A percentile compares a stretch with the other conserved stretches of the same genome.
These are phyloP conservation scores for Sporothrix mexicana DNA, from an alignment of 2,329 filamentous ascomycete species.

Conservation along the genomic window DNA sequence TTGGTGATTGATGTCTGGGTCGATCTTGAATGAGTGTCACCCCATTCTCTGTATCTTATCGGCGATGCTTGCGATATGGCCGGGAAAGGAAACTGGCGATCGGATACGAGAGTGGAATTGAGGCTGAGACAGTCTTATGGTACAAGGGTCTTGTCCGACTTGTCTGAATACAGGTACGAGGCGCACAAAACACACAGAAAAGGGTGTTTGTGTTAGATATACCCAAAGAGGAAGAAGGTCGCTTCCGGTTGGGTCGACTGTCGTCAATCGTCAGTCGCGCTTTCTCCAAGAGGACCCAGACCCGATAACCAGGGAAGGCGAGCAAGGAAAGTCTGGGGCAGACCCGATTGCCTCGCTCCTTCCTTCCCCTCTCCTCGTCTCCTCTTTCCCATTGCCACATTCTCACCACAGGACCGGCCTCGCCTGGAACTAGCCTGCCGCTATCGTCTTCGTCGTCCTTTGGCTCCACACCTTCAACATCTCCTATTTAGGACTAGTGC, in stretches of 20 bases:
- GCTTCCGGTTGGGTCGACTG: not conserved
- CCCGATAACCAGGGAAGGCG: not conserved
- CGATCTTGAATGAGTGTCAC: not conserved
- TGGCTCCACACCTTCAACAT: slow-evolving; percentile 14
- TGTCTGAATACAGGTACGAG: slow-evolving; percentile 13
- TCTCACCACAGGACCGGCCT: not conserved
- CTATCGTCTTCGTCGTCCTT: too few species aligned
- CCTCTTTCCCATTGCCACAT: not conserved
- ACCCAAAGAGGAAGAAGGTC: slow-evolving; percentile 27
- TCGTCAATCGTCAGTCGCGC: not conserved
- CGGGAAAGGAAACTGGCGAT: slow-evolving; percentile 24
- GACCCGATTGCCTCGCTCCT: not conserved
- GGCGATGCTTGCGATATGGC: slow-evolving; percentile 17
- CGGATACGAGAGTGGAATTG: not conserved
- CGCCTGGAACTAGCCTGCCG: slow-evolving; percentile 4
- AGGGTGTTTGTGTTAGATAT: not conserved
- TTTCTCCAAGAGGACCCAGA: not conserved
- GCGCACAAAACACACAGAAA: too few species aligned
- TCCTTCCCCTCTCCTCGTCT: not conserved
- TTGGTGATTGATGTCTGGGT: not conserved
- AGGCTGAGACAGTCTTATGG: not conserved
- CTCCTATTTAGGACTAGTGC: slow-evolving; percentile 24
- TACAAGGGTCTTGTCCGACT: not conserved
- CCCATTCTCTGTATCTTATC: not conserved
- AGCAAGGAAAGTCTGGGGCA: not conserved